Evolutionary conservation across 306 rosid species (phyloP).

Genomic region (Glycine tomentella): DNA sequence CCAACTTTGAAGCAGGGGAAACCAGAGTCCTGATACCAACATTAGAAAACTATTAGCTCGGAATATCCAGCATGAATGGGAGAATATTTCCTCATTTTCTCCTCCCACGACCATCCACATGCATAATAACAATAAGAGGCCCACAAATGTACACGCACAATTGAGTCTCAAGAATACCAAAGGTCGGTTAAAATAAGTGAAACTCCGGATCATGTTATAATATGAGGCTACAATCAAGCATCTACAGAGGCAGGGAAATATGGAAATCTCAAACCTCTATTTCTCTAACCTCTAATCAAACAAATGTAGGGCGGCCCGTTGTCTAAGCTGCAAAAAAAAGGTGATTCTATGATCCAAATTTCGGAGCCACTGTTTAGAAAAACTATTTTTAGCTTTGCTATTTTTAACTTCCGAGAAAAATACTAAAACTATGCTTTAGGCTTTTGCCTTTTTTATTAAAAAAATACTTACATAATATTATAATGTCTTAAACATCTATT

Average conservation of each 20-base stretch:
- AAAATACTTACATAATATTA: background rate
- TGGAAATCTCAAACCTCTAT: conserved; percentile 36
- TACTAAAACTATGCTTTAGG: background rate
- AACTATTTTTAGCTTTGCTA: too few relatives aligned
- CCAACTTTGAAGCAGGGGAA: conserved; percentile 98
- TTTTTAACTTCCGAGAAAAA: background rate
- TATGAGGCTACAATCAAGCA: conserved; percentile 30
- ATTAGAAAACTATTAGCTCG: conserved; percentile 40
- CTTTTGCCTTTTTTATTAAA: background rate
- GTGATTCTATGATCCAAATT: background rate
- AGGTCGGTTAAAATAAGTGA: conserved; percentile 9
- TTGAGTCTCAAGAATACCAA: conserved; percentile 15
- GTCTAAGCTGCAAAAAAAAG: background rate
- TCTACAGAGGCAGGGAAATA: conserved; percentile 22
- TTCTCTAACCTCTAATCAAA: conserved; percentile 9
- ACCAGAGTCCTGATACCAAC: conserved; percentile 78
- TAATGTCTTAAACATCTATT: background rate
- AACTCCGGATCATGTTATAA: background rate
- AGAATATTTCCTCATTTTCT: conserved; percentile 37
- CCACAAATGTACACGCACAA: conserved; percentile 20
- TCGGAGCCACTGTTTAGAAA: background rate
- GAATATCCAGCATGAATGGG: conserved; percentile 27
- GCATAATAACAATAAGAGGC: conserved; percentile 18
- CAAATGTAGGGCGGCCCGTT: conserved; percentile 6
- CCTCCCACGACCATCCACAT: background rate